A percentile compares a stretch with the other conserved stretches of the same genome.
phyloP scores from a whole-genome alignment of 177 flowering plant genomes.

The Vitis hybrid region DNA sequence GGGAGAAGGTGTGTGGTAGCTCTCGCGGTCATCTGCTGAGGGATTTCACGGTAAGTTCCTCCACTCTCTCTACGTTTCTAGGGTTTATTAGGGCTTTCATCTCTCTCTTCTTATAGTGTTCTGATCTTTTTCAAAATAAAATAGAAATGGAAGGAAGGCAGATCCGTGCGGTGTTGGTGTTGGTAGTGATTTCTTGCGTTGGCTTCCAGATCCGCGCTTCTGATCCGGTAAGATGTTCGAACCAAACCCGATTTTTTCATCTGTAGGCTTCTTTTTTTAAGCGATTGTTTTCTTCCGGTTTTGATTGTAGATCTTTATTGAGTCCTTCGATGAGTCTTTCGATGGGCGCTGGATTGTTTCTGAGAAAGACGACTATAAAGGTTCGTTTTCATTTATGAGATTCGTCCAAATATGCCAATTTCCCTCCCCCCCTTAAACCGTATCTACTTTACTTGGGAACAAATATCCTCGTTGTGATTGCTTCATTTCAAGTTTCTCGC shows the following conservation, averaged over 20 bases:
- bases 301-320: constrained; percentile 49
- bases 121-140: background rate
- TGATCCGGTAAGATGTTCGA: background rate
- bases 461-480: too few relatives aligned
- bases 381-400: constrained; percentile 18
- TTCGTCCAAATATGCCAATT: too few relatives aligned
- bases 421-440: too few relatives aligned
- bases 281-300: background rate
- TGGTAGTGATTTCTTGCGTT: background rate
- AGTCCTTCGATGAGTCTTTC: constrained; percentile 65
- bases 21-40: too few relatives aligned
- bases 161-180: background rate
- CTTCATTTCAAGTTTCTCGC: too few relatives aligned
- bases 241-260: background rate
- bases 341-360: constrained; percentile 71
- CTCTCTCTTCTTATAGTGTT: too few relatives aligned
- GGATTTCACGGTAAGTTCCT: too few relatives aligned
- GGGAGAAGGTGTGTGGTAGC: too few relatives aligned
- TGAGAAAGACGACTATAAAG: constrained; percentile 60
- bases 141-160: background rate
- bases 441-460: too few relatives aligned
- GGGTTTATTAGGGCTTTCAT: too few relatives aligned
- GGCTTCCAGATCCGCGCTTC: constrained; percentile 5
- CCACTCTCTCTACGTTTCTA: too few relatives aligned
- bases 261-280: background rate